phyloP scores from a whole-genome alignment of 83 land plant species.

The Picea abies region DNA sequence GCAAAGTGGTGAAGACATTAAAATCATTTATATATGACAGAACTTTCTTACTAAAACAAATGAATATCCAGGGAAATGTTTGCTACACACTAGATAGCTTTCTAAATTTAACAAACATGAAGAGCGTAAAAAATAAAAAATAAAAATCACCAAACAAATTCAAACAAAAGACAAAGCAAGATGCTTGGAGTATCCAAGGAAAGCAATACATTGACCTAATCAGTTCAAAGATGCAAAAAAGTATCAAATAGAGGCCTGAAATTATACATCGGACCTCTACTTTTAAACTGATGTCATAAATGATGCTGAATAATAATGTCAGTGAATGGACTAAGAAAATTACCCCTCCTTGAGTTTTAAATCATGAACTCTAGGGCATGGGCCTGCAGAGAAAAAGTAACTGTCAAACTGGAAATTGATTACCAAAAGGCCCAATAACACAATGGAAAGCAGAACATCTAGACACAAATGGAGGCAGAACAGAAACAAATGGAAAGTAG shows the following conservation, averaged over 20 bases:
- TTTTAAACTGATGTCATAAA: background rate
- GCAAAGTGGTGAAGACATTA: too few species aligned
- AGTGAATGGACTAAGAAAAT: background rate
- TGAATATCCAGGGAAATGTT: background rate
- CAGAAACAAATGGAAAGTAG: background rate
- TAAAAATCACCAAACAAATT: background rate
- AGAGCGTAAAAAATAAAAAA: background rate
- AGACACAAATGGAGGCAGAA: background rate
- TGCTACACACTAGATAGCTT: background rate
- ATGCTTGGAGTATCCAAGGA: background rate
- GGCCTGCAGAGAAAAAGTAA: slow-evolving; percentile 49
- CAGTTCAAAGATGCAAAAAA: background rate
- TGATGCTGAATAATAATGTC: background rate
- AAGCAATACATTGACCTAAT: background rate
- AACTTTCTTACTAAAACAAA: background rate
- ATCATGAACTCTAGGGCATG: slow-evolving; percentile 86
- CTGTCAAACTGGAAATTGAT: background rate
- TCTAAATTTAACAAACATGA: background rate
- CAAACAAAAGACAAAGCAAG: background rate
- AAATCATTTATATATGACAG: too few species aligned
- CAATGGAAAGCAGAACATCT: background rate
- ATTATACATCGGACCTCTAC: background rate
- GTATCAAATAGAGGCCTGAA: background rate
- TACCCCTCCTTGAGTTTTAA: slow-evolving; percentile 92
- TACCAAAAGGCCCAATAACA: background rate